Evolutionary conservation across 2,329 filamentous ascomycete species (phyloP), one percentile per base, ranked within the genome.

Genomic region (Bipolaris victoriae): DNA sequence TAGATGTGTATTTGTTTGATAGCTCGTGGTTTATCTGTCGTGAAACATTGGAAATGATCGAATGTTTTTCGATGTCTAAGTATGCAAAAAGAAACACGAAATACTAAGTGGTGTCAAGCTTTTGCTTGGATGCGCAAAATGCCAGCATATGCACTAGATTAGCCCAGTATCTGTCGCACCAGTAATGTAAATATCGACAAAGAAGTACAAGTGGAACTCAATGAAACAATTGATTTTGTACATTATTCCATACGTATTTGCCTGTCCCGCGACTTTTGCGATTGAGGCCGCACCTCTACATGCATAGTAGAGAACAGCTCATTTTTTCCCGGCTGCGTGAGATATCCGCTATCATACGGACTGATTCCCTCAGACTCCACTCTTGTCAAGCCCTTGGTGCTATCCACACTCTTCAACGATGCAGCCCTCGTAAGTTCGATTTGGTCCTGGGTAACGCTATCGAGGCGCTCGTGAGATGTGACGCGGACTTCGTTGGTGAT

Each of bases 401-500:
- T 72, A 3, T 44, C 60, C 3, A 55, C 59, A 18, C 68, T 71
- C 46, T 66, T 70, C 26, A 63, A 20, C 2, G 64, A 67, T 7
- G 55, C 55, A 9, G 58, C 51, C 22, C 62, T 60, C 7, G 55
- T 57, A 52, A 70, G 57, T 22, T 72, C 70, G 20, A 65, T 69
- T 5, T 67, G 49, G 18, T 56, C 52, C 15, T 24, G 29, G 4
- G 52, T 56, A 11, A 47, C 51, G 9, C 52, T 47, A 7, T 59
- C 50, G 1, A 66, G 54, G 29, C 64, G 69, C 16, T 62, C 59
- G 35, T 70, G 65, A 31, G 67, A 63, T 16, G 63, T 67, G 7
- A 76, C 67, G 20, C 64, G 65, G 16, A 76, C 70, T 55, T 76
- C 73, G 40, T 71, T 68, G 3, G 71, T 72, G 39, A 76, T 69